A percentile compares a stretch with the other conserved stretches of the same genome.
phyloP scores from a whole-genome alignment of 495 filamentous ascomycete genomes.

The Thermothielavioides terrestris region DNA sequence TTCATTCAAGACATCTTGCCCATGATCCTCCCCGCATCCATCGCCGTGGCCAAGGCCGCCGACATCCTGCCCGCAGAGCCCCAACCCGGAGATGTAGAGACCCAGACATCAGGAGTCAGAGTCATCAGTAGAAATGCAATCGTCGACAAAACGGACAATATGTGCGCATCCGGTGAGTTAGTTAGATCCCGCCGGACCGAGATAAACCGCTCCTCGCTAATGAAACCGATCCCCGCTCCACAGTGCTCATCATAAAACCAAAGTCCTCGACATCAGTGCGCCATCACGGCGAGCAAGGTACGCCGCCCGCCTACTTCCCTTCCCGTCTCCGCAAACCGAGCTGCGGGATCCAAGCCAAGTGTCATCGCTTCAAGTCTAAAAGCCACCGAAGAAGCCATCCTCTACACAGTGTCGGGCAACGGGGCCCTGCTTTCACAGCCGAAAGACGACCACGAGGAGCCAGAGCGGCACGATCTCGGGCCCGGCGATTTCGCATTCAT shows the following conservation, averaged over 20 bases:
- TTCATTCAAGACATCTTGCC: slow-evolving; percentile 42
- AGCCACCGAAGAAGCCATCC: slow-evolving; percentile 34
- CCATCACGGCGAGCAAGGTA: slow-evolving; percentile 44
- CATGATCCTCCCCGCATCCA: slow-evolving; percentile 40
- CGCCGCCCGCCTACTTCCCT: too few species aligned
- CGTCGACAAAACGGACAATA: slow-evolving; percentile 46
- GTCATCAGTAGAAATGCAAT: slow-evolving; percentile 52
- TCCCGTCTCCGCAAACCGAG: too few species aligned
- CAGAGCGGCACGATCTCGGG: slow-evolving; percentile 43
- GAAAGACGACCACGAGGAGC: slow-evolving; percentile 30
- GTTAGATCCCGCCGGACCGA: background rate
- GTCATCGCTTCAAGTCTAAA: too few species aligned
- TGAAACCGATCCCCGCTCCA: background rate
- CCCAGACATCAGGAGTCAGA: slow-evolving; percentile 32
- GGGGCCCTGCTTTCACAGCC: slow-evolving; percentile 34
- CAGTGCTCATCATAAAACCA: slow-evolving; percentile 39
- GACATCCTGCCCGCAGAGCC: slow-evolving; percentile 31
- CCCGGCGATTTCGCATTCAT: slow-evolving; percentile 58
- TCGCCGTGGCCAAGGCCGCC: slow-evolving; percentile 36
- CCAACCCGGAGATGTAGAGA: slow-evolving; percentile 1
- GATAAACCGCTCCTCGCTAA: background rate
- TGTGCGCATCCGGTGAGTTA: slow-evolving; percentile 47
- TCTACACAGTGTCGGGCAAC: slow-evolving; percentile 36
- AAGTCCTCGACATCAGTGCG: slow-evolving; percentile 32
- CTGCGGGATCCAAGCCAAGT: too few species aligned